Conservation (phyloP, 208 protist genomes). For the Leishmania martiniquensis region DNA sequence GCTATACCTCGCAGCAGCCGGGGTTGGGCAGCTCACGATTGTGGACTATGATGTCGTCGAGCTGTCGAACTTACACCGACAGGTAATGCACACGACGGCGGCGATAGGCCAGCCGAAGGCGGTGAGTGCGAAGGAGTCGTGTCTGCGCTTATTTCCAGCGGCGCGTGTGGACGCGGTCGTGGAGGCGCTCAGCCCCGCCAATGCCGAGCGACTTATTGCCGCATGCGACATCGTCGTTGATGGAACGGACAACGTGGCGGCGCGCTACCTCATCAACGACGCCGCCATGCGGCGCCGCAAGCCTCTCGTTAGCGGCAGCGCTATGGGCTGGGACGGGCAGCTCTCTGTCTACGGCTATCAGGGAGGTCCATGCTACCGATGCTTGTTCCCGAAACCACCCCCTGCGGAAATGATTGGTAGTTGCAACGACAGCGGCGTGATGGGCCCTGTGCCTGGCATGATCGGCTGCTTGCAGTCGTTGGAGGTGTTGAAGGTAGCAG, state of each 20-base stretch:
- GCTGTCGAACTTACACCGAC: slow-evolving; percentile 94
- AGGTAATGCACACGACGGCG: slow-evolving; percentile 90
- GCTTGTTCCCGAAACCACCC: slow-evolving; percentile 91
- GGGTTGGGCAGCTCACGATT: slow-evolving; percentile 89
- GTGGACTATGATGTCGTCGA: slow-evolving; percentile 95
- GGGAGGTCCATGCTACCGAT: slow-evolving; percentile 93
- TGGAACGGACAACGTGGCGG: slow-evolving; percentile 92
- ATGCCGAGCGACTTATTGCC: slow-evolving; percentile 74
- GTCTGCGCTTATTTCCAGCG: slow-evolving; percentile 66
- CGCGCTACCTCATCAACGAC: slow-evolving; percentile 96
- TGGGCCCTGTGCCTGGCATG: slow-evolving; percentile 93
- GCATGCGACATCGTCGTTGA: slow-evolving; percentile 93
- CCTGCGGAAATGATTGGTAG: slow-evolving; percentile 80
- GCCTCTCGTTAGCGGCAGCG: slow-evolving; percentile 94
- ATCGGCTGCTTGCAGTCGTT: slow-evolving; percentile 95
- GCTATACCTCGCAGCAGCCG: slow-evolving; percentile 94
- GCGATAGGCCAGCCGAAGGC: slow-evolving; percentile 80
- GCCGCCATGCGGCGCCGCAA: slow-evolving; percentile 84
- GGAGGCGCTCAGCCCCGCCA: slow-evolving; percentile 53
- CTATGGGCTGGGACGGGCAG: slow-evolving; percentile 96
- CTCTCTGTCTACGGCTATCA: slow-evolving; percentile 88
- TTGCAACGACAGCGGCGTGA: slow-evolving; percentile 93
- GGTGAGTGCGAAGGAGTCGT: slow-evolving; percentile 71
- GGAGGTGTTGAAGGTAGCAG: slow-evolving; percentile 90
- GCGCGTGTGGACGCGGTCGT: slow-evolving; percentile 43